Conservation (phyloP, 305 asterid genomes). For the Ajuga reptans region DNA sequence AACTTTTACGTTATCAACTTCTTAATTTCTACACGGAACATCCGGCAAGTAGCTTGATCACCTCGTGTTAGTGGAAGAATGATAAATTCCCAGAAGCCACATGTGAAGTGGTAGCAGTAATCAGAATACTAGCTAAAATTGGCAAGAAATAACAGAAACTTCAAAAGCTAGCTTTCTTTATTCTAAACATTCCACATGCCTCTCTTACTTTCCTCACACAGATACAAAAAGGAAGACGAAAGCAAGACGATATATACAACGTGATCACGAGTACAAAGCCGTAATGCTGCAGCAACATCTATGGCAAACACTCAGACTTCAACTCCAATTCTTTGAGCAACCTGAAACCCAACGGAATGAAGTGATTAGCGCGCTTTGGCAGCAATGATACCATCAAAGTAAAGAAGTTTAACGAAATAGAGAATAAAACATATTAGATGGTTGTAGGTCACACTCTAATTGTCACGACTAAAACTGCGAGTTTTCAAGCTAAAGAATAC, state of each 20-base stretch:
- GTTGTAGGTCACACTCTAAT: too few relatives aligned
- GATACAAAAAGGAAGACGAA: background rate
- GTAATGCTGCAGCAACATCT: conserved; percentile 8
- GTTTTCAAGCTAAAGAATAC: conserved; percentile 24
- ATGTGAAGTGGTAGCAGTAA: background rate
- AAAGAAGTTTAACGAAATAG: background rate
- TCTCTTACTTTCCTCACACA: conserved; percentile 24
- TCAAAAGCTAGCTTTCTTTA: conserved; percentile 16
- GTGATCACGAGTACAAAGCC: conserved; percentile 1
- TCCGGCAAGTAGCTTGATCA: too few relatives aligned
- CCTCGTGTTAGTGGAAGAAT: too few relatives aligned
- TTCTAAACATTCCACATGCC: conserved; percentile 26
- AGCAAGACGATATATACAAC: conserved; percentile 34
- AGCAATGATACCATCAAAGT: background rate
- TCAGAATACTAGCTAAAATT: conserved; percentile 7
- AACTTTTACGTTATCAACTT: too few relatives aligned
- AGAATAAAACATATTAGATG: too few relatives aligned
- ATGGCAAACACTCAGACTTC: conserved; percentile 60
- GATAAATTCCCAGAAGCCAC: too few relatives aligned
- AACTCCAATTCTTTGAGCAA: conserved; percentile 88
- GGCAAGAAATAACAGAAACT: conserved; percentile 5
- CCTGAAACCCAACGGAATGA: conserved; percentile 37
- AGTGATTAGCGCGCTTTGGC: background rate
- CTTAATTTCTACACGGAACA: too few relatives aligned
- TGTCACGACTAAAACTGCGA: too few relatives aligned